Conservation (phyloP, 768 basidiomycete genomes). For the Astraeus odoratus region DNA sequence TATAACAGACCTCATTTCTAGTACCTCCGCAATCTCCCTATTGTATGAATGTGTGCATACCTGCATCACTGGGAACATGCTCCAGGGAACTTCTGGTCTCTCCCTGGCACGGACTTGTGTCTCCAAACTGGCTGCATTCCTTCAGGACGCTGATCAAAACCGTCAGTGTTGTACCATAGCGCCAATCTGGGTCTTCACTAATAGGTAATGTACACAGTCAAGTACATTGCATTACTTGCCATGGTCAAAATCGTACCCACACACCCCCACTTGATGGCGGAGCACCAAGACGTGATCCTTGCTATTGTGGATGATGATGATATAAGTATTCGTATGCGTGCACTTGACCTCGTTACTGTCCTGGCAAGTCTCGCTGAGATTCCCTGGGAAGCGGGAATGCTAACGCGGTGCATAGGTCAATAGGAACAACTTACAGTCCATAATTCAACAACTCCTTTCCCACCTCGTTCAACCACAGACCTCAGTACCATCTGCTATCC, state of each 20-base stretch:
- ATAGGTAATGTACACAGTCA: slow-evolving; percentile 51
- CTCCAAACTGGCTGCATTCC: slow-evolving; percentile 86
- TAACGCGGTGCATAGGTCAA: slow-evolving; percentile 52
- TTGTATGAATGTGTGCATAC: slow-evolving; percentile 98
- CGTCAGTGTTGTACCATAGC: slow-evolving; percentile 45
- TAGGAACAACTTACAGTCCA: slow-evolving; percentile 75
- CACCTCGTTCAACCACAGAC: slow-evolving; percentile 68
- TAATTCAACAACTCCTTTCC: slow-evolving; percentile 83
- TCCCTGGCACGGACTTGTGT: slow-evolving; percentile 83
- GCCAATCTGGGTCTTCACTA: slow-evolving; percentile 9
- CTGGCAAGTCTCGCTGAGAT: slow-evolving; percentile 52
- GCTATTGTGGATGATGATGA: slow-evolving; percentile 88
- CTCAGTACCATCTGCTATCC: slow-evolving; percentile 49
- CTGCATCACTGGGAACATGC: slow-evolving; percentile 95
- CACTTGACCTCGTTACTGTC: slow-evolving; percentile 86
- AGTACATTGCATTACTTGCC: slow-evolving; percentile 93
- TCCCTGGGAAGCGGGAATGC: not conserved
- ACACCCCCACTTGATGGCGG: slow-evolving; percentile 82
- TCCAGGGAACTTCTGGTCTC: slow-evolving; percentile 71
- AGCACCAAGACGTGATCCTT: slow-evolving; percentile 89
- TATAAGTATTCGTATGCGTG: slow-evolving; percentile 93
- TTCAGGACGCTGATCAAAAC: slow-evolving; percentile 93
- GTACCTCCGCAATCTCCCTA: slow-evolving; percentile 90
- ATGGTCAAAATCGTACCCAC: slow-evolving; percentile 94
- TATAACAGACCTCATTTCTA: slow-evolving; percentile 91